Conservation (phyloP, 2,329 filamentous ascomycete species). For the Myriangium duriaei region DNA sequence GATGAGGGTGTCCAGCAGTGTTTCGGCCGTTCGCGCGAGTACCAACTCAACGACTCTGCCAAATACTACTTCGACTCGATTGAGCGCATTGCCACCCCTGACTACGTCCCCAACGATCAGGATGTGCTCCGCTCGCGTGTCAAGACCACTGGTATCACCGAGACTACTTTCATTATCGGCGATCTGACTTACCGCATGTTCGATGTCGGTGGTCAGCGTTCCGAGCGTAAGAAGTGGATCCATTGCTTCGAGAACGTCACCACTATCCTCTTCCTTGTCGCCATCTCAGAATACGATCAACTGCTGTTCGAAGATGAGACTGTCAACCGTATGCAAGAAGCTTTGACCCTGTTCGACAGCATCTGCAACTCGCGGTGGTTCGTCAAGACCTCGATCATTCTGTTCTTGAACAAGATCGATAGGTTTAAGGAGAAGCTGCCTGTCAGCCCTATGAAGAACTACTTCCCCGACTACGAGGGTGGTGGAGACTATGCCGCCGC, state of each 20-base stretch:
- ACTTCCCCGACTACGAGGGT: slow-evolving; percentile 72
- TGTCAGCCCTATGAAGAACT: slow-evolving; percentile 62
- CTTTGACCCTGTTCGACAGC: slow-evolving; percentile 40
- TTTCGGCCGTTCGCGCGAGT: slow-evolving; percentile 90
- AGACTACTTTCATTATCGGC: slow-evolving; percentile 85
- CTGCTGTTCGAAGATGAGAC: slow-evolving; percentile 93
- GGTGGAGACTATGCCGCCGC: slow-evolving; percentile 91
- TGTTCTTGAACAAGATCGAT: slow-evolving; percentile 43
- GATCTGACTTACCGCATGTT: slow-evolving; percentile 95
- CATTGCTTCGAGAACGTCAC: slow-evolving; percentile 94
- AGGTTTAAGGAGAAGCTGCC: slow-evolving; percentile 60
- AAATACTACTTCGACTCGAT: slow-evolving; percentile 98
- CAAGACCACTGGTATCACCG: slow-evolving; percentile 88
- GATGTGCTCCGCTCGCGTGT: slow-evolving; percentile 84
- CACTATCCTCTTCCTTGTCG: slow-evolving; percentile 82
- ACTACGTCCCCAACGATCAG: slow-evolving; percentile 87
- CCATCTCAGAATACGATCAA: slow-evolving; percentile 93
- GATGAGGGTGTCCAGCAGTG: slow-evolving; percentile 87
- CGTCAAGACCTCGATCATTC: slow-evolving; percentile 38
- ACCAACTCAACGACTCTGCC: slow-evolving; percentile 91
- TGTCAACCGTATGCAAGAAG: slow-evolving; percentile 51
- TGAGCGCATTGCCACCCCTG: slow-evolving; percentile 74
- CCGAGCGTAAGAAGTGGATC: slow-evolving; percentile 95
- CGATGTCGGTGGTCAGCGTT: slow-evolving; percentile 82
- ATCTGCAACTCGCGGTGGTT: slow-evolving; percentile 42